phyloP scores from a whole-genome alignment of 2,329 filamentous ascomycete species.

The Fusarium gaditjirri region DNA sequence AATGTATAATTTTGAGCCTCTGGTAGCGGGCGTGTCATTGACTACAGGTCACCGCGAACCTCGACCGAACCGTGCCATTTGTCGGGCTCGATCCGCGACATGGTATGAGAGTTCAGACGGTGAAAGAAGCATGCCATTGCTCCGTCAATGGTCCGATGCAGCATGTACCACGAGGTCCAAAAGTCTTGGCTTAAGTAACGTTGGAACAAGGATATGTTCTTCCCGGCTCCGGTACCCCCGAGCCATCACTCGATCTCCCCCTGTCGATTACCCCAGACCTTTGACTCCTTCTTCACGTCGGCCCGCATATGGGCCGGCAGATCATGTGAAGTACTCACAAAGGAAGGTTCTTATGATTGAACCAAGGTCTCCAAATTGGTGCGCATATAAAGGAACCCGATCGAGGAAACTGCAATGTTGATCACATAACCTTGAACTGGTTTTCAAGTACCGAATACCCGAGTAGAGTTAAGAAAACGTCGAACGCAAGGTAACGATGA shows the following conservation, averaged over 20 bases:
- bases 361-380: constrained; percentile 4
- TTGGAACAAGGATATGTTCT: neutral
- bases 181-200: neutral
- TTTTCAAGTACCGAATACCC: neutral
- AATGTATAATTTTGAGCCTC: neutral
- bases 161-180: neutral
- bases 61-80: neutral
- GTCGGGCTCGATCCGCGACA: no score
- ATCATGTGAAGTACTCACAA: constrained; percentile 6
- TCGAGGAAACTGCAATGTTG: neutral
- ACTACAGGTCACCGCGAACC: fast-evolving
- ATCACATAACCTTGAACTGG: neutral
- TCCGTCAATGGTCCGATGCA: constrained; percentile 1
- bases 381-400: neutral
- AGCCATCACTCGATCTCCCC: neutral
- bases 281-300: neutral
- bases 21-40: neutral
- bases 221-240: neutral
- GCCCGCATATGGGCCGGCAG: constrained; percentile 9
- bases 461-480: fast-evolving
- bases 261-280: neutral
- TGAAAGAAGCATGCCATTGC: neutral
- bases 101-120: neutral
- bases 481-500: neutral
- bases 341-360: neutral